These are phyloP conservation scores for Eleusine indica DNA, from an alignment of 176 grass and related monocot genomes.

Conservation along the genomic window DNA sequence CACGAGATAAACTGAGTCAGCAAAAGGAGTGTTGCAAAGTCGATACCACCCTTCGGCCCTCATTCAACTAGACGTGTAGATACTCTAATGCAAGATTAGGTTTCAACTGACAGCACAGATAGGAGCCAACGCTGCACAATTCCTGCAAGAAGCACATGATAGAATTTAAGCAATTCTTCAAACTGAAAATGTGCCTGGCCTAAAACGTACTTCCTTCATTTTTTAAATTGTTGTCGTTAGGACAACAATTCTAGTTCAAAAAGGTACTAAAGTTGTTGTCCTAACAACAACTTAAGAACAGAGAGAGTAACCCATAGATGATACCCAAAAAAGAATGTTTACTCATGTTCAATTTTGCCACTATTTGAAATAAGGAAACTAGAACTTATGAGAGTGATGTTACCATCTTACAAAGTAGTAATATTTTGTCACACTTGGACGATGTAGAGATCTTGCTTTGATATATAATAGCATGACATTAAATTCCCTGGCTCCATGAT, in stretches of 20 bases:
- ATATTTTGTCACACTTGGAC: conserved; percentile 40
- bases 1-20: not conserved
- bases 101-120: conserved; percentile 10
- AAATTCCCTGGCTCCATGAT: conserved; percentile 66
- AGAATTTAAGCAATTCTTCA: not conserved
- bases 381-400: not conserved
- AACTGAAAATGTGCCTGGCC: not conserved
- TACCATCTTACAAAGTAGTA: conserved; percentile 18
- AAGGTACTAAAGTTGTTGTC: no score
- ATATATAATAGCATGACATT: conserved; percentile 71
- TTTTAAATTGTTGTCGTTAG: no score
- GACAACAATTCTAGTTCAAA: no score
- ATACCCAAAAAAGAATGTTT: not conserved
- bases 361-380: no score
- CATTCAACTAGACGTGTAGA: conserved; percentile 3
- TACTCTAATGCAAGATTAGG: not conserved
- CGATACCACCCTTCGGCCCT: not conserved
- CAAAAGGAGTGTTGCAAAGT: not conserved
- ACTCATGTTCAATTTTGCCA: not conserved
- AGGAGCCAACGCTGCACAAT: not conserved
- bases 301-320: not conserved
- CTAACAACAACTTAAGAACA: no score
- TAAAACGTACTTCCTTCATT: not conserved
- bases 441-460: conserved; percentile 86
- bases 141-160: not conserved